phyloP scores from a whole-genome alignment of 495 filamentous ascomycete species.

The Trichoderma parareesei region DNA sequence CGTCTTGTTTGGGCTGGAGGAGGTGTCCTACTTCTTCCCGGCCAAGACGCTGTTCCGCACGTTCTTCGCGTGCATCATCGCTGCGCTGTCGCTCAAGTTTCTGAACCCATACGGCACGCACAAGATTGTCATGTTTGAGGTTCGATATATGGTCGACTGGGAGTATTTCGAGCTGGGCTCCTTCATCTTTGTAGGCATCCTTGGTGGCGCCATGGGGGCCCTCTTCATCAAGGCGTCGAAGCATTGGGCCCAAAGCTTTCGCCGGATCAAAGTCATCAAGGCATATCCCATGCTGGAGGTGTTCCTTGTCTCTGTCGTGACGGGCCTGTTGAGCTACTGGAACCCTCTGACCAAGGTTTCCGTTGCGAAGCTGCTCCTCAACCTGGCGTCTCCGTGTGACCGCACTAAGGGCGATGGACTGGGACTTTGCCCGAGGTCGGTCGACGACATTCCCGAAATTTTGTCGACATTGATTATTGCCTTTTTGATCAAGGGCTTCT shows the following conservation, averaged over 20 bases:
- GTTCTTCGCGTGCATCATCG: constrained; percentile 95
- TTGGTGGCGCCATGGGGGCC: constrained; percentile 79
- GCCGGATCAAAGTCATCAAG: constrained; percentile 73
- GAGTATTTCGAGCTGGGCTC: constrained; percentile 80
- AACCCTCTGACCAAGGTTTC: constrained; percentile 83
- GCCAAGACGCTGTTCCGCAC: constrained; percentile 97
- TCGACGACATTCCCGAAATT: constrained; percentile 65
- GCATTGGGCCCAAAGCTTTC: constrained; percentile 82
- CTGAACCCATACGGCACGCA: constrained; percentile 92
- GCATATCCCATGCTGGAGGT: constrained; percentile 80
- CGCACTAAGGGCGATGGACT: constrained; percentile 44
- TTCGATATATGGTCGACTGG: constrained; percentile 90
- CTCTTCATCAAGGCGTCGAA: constrained; percentile 94
- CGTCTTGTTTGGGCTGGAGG: constrained; percentile 88
- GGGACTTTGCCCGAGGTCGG: constrained; percentile 66
- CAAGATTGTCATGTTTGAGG: constrained; percentile 94
- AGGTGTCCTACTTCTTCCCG: constrained; percentile 95
- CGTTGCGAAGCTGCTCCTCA: constrained; percentile 83
- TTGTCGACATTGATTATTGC: constrained; percentile 63
- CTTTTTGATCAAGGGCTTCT: constrained; percentile 79
- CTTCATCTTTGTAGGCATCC: constrained; percentile 76
- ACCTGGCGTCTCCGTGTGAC: constrained; percentile 79
- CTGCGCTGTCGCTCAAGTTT: constrained; percentile 84
- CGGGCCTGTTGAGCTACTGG: constrained; percentile 85
- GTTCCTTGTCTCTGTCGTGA: constrained; percentile 74